Base-by-base conservation (phyloP, 371 early-diverging fungal species). In the Fennellomyces sp. region DNA sequence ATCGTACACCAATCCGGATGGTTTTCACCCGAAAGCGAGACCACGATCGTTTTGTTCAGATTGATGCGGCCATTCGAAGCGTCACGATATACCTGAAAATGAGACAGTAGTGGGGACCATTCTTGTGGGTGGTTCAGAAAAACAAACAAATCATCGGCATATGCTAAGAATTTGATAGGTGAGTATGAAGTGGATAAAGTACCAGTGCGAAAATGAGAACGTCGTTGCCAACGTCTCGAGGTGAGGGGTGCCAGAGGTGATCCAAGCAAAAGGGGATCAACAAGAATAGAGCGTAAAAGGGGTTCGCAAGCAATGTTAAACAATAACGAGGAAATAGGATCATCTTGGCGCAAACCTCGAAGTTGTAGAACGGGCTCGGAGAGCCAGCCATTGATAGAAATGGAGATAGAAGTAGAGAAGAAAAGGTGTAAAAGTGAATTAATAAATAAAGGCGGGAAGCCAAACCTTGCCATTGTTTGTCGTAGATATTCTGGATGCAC, bases 251-350 rank as follows among this genome's bases (percentile, higher is more conserved):
- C 11, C 4, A 23, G 17, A 10, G 1, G 2, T 23, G 35, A 19
- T 1, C 42, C 47, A 29, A 13, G 45, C 1, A 29, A 15, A 4
- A 27, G 5, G 5, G 4, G 15, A 23, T 47, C 47, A 47, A 17
- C 19, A 5, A 61, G 23, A 23, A 61, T 5, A 48, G 60, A 1
- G 30, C 0, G 23, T 54, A 65, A 51, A 5, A 69, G 62, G 1
- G 65, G 65, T 35, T 67, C 67, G 15, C 66, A 42, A 0, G 61
- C 65, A 2, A 67, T 26, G 33, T 69, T 62, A 51, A 66, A 66
- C 1, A 62, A 56, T 8, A 58, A n/a, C 2, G 67, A 60, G 0
- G 63, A 66, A 6, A 66, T 45, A 2, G 63, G 63, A 29, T 66
- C 67, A 0, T 59, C 59, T 50, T 66, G 67, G 1, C 63, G 58